These are phyloP conservation scores for Lablab purpureus DNA, from an alignment of 306 rosid species.

Conservation along the genomic window DNA sequence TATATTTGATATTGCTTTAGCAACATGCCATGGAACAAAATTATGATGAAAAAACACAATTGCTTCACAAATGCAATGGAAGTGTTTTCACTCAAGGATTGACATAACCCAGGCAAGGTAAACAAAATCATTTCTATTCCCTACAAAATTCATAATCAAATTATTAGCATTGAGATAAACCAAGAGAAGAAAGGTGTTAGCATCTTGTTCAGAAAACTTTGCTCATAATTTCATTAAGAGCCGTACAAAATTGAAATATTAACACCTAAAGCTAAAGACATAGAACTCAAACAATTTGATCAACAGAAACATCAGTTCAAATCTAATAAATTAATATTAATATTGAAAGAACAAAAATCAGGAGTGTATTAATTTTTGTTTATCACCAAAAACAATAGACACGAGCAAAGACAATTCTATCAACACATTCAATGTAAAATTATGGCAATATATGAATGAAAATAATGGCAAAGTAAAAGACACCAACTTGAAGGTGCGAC, in stretches of 20 bases:
- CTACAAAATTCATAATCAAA: not conserved
- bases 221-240: not conserved
- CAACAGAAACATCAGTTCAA: not conserved
- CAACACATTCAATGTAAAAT: slow-evolving; percentile 24
- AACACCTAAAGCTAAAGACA: not conserved
- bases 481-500: slow-evolving; percentile 92
- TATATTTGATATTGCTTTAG: not conserved
- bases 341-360: not conserved
- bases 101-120: not conserved
- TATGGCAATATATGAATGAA: slow-evolving; percentile 19
- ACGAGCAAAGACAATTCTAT: slow-evolving; percentile 3
- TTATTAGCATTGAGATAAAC: not conserved
- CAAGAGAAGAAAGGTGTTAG: not conserved
- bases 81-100: not conserved
- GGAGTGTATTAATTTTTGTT: not conserved
- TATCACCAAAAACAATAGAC: not conserved
- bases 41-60: not conserved
- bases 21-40: slow-evolving; percentile 15
- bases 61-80: not conserved
- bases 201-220: not conserved
- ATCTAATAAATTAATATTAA: not conserved
- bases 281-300: not conserved
- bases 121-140: not conserved
- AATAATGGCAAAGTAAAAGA: slow-evolving; percentile 42
- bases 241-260: not conserved